Evolutionary conservation across 2,329 filamentous ascomycete species (phyloP), one percentile per base, ranked within the genome.

Genomic region (Didymella exigua): DNA sequence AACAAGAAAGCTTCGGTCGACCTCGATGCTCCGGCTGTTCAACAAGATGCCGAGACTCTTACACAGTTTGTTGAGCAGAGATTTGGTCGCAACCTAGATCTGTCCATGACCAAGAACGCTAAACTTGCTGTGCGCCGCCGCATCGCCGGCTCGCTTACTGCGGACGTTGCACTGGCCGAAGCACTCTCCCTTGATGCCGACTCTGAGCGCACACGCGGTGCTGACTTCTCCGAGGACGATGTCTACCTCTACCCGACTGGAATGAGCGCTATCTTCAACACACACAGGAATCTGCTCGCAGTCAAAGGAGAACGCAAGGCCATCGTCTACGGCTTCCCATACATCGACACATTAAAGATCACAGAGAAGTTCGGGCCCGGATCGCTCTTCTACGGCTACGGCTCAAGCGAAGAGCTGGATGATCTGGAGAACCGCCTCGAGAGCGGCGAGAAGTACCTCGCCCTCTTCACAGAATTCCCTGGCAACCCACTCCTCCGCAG

Each of bases 251-350:
- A 89, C 63, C 90, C 93, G 0, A 88, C 85, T 34, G 95, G 95
- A 31, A 99, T 99, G 93, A 97, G 91, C 69, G 87, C 93, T 46
- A 97, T 99, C 38, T 99, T 91, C 78, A 91, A 91, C 65, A 84
- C 90, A 0, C 95, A 99, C 72, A 86, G 89, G 43, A 85, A 85
- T 37, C 79, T 97, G 45, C 78, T 93, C 59, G 78, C 80, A 46
- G 82, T 85, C 0, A 84, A 87, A 31, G 86, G 86, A 3, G 54
- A 63, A n/a, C 71, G 84, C 56, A 89, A 90, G 75, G 96, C 91
- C 73, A 86, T 99, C 70, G 93, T 89, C 68, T 97, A 91, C 69
- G 95, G 95, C n/a, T 99, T 99, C 66, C 92, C 95, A 0, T 99
- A 99, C 66, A 91, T 97, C 47, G 95, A 99, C 75, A 97, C 95